Base-by-base conservation (phyloP, 129 eudicot species). In the Escallonia herrerae region DNA sequence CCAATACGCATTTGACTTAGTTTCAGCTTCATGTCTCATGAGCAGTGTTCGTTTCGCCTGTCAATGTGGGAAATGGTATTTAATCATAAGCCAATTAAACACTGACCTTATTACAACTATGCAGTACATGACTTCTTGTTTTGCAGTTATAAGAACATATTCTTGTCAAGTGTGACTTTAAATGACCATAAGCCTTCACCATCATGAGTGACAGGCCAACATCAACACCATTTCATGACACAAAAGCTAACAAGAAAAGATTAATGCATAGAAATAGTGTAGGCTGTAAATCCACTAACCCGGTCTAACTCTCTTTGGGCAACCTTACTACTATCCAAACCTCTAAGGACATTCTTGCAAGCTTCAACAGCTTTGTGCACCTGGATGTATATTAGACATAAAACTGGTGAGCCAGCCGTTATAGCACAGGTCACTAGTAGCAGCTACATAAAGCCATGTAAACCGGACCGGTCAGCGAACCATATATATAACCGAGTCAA, bases 321-420 rank as follows among this genome's bases (percentile, higher is more conserved):
- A 75, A 93, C 81, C 73, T 60, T 66, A 83, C 83, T 88, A 75
- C 87, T 80, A 58, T 86, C 82, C 72, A 93, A 85, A 72, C 98
- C 98, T 77, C 98, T 79, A 43, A 93, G 87, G 63, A 93, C 98
- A 77, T 71, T 74, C 75, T 88, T 93, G 90, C 98, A 93, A 54
- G 98, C 98, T 79, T 93, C 98, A 77, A 93, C 98, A 57, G 98
- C 98, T 79, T 85, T 86, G 64, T 85, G 95, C 48, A 88, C 98
- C 98, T 93, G 82, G 15, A 75, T 13, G 49, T 51, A 46, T n/a
- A 48, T 58, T 64, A 37, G 33, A 44, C 58, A 58, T 42, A 64
- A 56, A 57, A 68, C n/a, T 14, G 14, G 60, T 77, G 63, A 77
- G 43, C 46, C 63, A 11, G 44, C n/a, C 47, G 46, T 56, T 8